A percentile compares a stretch with the other conserved stretches of the same genome.
These are phyloP conservation scores for Raddia guianensis DNA, from an alignment of 176 grass and related monocot species.

Conservation along the genomic window DNA sequence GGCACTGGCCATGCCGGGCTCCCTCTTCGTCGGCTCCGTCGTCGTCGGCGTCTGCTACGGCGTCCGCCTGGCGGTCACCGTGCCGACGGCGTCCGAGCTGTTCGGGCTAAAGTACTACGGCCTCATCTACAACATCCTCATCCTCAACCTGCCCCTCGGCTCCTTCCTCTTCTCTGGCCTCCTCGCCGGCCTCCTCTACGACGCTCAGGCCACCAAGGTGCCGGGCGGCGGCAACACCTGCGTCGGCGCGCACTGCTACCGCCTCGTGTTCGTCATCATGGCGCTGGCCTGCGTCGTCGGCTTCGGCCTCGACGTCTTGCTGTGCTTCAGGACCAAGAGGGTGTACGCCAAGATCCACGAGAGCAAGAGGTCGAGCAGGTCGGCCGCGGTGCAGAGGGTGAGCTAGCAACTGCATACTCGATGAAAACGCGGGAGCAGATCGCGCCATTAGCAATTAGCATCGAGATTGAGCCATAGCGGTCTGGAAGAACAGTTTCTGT, in stretches of 20 bases:
- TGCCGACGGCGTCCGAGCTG: conserved; percentile 87
- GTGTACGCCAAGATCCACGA: conserved; percentile 81
- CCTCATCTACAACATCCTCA: conserved; percentile 99
- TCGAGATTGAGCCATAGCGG: not conserved
- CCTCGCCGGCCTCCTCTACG: conserved; percentile 86
- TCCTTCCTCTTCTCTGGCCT: conserved; percentile 99
- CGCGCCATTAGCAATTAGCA: not conserved
- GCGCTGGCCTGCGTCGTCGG: conserved; percentile 68
- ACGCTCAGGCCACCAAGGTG: conserved; percentile 72
- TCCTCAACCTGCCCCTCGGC: conserved; percentile 90
- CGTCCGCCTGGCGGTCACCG: conserved; percentile 77
- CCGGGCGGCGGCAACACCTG: conserved; percentile 87
- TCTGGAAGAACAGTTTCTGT: not conserved
- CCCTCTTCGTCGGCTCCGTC: conserved; percentile 83
- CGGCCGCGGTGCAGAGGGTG: conserved; percentile 15
- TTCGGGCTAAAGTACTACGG: conserved; percentile 98
- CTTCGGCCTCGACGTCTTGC: conserved; percentile 72
- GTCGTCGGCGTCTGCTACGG: conserved; percentile 90
- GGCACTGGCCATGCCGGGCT: conserved; percentile 75
- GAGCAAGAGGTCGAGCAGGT: conserved; percentile 57
- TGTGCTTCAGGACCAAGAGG: conserved; percentile 65
- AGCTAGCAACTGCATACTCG: not conserved
- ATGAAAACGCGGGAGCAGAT: not conserved
- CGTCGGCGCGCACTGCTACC: conserved; percentile 85
- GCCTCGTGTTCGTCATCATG: conserved; percentile 84